Conservation (phyloP, 495 filamentous ascomycete species). For the Penicillium argentinense region DNA sequence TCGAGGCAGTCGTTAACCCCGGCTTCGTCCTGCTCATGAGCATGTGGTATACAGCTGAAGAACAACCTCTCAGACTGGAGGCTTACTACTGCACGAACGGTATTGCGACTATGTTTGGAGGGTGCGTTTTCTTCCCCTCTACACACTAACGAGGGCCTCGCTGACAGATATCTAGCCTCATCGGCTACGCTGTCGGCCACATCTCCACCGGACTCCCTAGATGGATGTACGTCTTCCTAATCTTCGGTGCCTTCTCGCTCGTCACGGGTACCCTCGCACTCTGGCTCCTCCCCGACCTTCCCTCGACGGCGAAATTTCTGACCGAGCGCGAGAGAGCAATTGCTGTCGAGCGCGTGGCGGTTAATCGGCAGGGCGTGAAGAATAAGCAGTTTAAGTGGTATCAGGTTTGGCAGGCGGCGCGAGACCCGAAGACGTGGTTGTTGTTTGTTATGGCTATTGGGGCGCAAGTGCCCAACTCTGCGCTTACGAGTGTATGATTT, state of each 20-base stretch:
- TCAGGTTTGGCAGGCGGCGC: constrained; percentile 46
- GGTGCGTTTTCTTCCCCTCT: constrained; percentile 22
- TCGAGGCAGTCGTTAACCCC: constrained; percentile 58
- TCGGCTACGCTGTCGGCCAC: constrained; percentile 56
- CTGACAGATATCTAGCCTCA: constrained; percentile 30
- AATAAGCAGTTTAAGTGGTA: constrained; percentile 48
- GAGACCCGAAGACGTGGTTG: constrained; percentile 51
- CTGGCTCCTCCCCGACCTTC: constrained; percentile 43
- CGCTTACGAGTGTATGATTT: constrained; percentile 36
- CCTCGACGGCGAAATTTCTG: constrained; percentile 47
- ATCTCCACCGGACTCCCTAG: constrained; percentile 39
- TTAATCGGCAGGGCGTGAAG: constrained; percentile 47
- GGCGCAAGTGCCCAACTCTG: constrained; percentile 38
- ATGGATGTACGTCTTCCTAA: constrained; percentile 54
- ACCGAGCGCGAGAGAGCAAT: constrained; percentile 38
- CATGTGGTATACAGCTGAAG: constrained; percentile 55
- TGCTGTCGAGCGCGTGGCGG: constrained; percentile 44
- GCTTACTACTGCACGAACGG: constrained; percentile 58
- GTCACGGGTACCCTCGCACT: constrained; percentile 35
- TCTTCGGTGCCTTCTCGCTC: constrained; percentile 43
- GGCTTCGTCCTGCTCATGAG: constrained; percentile 57
- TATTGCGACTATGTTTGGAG: constrained; percentile 55
- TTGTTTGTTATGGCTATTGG: constrained; percentile 39
- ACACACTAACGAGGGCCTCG: too few relatives aligned
- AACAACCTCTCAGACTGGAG: constrained; percentile 56